Evolutionary conservation across 2,329 filamentous ascomycete genomes (phyloP), one percentile per base, ranked within the genome.

Genomic region (Exophiala bonariae): DNA sequence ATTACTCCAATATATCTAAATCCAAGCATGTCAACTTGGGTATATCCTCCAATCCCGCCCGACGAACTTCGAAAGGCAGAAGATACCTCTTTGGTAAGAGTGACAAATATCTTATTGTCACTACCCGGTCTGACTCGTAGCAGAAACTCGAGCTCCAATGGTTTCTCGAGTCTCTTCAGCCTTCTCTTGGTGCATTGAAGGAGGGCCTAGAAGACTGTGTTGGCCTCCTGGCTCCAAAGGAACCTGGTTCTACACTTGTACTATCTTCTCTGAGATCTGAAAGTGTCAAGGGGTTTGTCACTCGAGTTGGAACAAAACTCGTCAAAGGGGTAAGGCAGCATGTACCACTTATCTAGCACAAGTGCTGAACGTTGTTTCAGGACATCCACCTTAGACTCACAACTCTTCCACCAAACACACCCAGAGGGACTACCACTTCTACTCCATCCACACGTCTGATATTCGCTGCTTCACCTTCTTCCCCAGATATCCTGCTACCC

Each of bases 211-310:
- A 93, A 65, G 90, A 96, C 69, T 96, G 91, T 70, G 89, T 90
- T 58, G 83, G 86, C 14, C 79, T 97, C 18, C 82, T 99, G 22
- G 86, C 89, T 6, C 90, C 92, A 1, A 79, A 85, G 54, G 89
- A 95, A 63, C 84, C 86, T 1, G 90, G 90, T 7, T 91, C 85
- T 59, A 99, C 92, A 1, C 81, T 99, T 20, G 91, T 93, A 22
- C 79, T 99, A 57, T 93, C 87, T 52, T 95, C 91, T 11, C 80
- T 86, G 46, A 82, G 91, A 46, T 92, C 89, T 45, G 93, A 99
- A 72, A 83, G 81, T 57, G 83, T 97, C 54, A 99, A 99, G 68
- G 93, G 93, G 14, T 88, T 89, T 60, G 82, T 97, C 50, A 97
- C 92, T 1, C 82, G 93, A 44, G 82, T 95, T 28, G 93, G 93